These are phyloP conservation scores for Nigrospora oryzae DNA, from an alignment of 2,329 filamentous ascomycete species.

Conservation along the genomic window DNA sequence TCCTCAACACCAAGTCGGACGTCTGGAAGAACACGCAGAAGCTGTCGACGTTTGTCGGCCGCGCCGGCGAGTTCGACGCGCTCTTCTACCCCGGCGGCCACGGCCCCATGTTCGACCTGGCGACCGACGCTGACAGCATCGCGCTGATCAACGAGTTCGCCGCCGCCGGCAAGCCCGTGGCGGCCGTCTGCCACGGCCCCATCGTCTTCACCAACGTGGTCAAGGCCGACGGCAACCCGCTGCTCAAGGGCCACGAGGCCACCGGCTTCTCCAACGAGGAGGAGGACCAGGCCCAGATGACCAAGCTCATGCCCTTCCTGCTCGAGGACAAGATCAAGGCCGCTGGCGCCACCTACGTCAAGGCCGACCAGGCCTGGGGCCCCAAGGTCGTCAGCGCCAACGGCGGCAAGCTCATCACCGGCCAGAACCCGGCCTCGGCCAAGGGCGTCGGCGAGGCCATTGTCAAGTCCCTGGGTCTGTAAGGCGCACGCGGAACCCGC, in stretches of 20 bases:
- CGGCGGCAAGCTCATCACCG: conserved; percentile 42
- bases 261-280: conserved; percentile 53
- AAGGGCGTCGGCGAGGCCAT: conserved; percentile 43
- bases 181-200: conserved; percentile 63
- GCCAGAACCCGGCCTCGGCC: conserved; percentile 49
- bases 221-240: conserved; percentile 36
- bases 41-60: conserved; percentile 46
- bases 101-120: conserved; percentile 61
- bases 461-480: conserved; percentile 31
- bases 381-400: conserved; percentile 39
- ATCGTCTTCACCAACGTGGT: conserved; percentile 53
- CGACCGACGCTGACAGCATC: conserved; percentile 45
- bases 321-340: conserved; percentile 48
- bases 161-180: conserved; percentile 50
- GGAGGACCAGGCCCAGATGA: conserved; percentile 35
- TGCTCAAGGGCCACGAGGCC: conserved; percentile 47
- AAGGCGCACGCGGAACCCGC: neutral
- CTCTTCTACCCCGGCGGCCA: conserved; percentile 50
- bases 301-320: conserved; percentile 45
- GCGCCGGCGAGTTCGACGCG: conserved; percentile 54
- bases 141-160: conserved; percentile 55
- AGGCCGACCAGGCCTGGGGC: conserved; percentile 41
- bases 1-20: conserved; percentile 44
- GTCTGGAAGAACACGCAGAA: conserved; percentile 58
- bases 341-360: conserved; percentile 45